A percentile compares a stretch with the other conserved stretches of the same genome.
phyloP scores from a whole-genome alignment of 441 rosid genomes.

The Metrosideros polymorpha region DNA sequence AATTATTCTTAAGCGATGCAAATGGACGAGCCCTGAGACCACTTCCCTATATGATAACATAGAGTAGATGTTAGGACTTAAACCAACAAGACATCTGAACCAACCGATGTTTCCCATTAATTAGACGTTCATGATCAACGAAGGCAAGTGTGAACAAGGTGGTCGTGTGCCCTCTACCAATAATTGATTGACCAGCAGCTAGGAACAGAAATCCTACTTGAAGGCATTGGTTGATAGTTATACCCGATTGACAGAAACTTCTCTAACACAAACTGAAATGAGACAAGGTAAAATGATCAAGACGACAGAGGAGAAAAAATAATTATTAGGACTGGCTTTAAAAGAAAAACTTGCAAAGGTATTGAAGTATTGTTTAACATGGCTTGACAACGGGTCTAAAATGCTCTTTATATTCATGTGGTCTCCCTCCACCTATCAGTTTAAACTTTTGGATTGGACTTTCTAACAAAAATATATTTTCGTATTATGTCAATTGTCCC shows the following conservation, averaged over 20 bases:
- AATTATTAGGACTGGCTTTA: not conserved
- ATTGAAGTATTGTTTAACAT: too few species aligned
- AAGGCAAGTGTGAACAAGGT: not conserved
- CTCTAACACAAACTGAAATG: not conserved
- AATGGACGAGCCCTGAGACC: constrained; percentile 76
- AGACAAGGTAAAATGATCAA: not conserved
- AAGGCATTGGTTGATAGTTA: not conserved
- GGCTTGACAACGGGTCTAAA: too few species aligned
- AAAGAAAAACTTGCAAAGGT: not conserved
- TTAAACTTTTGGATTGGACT: too few species aligned
- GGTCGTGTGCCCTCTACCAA: not conserved
- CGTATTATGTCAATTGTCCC: not conserved
- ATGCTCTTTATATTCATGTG: too few species aligned
- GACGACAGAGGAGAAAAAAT: not conserved
- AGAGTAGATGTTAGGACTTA: not conserved
- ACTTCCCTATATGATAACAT: constrained; percentile 41
- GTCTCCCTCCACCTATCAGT: too few species aligned
- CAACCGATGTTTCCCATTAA: not conserved
- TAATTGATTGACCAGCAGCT: not conserved
- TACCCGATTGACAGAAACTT: not conserved
- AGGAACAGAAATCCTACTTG: not conserved
- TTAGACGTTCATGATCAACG: not conserved
- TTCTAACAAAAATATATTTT: too few species aligned
- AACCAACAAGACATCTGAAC: not conserved
- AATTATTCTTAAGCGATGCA: constrained; percentile 79